Evolutionary conservation across 2,329 filamentous ascomycete genomes (phyloP), one percentile per base, ranked within the genome.

Genomic region (Xylariaceae sp.): DNA sequence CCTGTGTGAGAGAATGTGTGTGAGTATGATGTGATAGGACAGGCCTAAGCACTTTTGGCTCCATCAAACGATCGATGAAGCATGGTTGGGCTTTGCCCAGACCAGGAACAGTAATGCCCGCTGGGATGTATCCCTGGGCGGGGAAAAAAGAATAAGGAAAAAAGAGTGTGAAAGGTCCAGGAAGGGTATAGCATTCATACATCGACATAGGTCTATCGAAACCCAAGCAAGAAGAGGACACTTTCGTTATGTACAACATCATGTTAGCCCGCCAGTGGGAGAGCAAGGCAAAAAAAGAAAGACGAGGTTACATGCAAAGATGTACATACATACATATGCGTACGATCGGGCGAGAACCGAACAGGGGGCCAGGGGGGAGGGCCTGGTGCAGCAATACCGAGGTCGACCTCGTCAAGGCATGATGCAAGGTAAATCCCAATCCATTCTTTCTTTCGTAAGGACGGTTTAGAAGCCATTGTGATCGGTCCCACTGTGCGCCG

Each of bases 51-150:
- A 62, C 60, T 56, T 57, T 60, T 52, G 52, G 52, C 52, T 62
- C 62, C 59, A 67, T 65, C 62, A 66, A 62, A 65, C 62, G 59
- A 67, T 65, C 63, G 54, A 61, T 59, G 59, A 62, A 63, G 60
- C 63, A 63, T 56, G 61, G 60, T 62, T 57, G 57, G 60, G 60
- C 60, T 52, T 20, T 32, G 60, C 58, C 60, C 51, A 56, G 60
- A 57, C 52, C 51, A 56, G 54, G 54, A 52, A 50, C 21, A 58
- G 53, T 59, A 62, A 62, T 10, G 32, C 32, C 32, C 32, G 60
- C 57, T 60, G 57, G 54, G 57, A 56, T 52, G 49, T 43, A 62
- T 62, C 60, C 60, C 60, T 62, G 59, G 51, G 55, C 52, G 50
- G 57, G 32, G 12, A 37, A 7, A 37, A 37, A 16, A 37, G 32